A percentile compares a stretch with the other conserved stretches of the same genome.
phyloP scores from a whole-genome alignment of 2,329 filamentous ascomycete genomes.

The Blumeria hordei region DNA sequence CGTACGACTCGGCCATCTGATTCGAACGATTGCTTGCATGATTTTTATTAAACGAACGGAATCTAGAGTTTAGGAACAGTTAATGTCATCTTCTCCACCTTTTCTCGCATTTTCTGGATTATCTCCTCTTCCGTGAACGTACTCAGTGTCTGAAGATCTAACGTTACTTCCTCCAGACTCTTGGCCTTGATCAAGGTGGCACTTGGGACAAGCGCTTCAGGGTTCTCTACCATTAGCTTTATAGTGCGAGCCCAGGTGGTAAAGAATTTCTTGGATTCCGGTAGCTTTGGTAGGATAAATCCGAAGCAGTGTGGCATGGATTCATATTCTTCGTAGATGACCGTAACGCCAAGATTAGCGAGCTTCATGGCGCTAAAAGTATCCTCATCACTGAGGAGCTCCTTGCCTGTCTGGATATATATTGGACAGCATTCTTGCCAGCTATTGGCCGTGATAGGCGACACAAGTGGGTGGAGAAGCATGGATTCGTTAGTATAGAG shows the following conservation, averaged over 20 bases:
- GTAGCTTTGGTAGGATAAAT: slow-evolving; percentile 24
- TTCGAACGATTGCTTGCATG: no score
- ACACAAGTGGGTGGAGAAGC: slow-evolving; percentile 41
- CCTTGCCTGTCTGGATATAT: slow-evolving; percentile 45
- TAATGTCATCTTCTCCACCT: no score
- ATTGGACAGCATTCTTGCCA: slow-evolving; percentile 43
- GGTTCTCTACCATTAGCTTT: slow-evolving; percentile 14
- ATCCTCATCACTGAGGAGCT: slow-evolving; percentile 45
- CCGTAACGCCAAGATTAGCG: slow-evolving; percentile 28
- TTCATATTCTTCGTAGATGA: slow-evolving; percentile 50
- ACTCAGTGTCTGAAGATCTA: slow-evolving; percentile 21
- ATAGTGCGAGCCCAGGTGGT: slow-evolving; percentile 33
- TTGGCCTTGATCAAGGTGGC: slow-evolving; percentile 25
- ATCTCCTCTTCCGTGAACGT: slow-evolving; percentile 22
- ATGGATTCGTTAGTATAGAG: slow-evolving; percentile 30
- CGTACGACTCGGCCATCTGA: no score
- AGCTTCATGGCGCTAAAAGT: slow-evolving; percentile 33
- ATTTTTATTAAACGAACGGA: no score
- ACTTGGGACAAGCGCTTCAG: slow-evolving; percentile 12
- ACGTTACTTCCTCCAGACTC: slow-evolving; percentile 23
- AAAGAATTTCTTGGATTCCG: slow-evolving; percentile 26
- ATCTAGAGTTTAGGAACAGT: no score
- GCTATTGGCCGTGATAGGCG: slow-evolving; percentile 28
- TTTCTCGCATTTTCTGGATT: slow-evolving; percentile 16
- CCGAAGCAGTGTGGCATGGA: slow-evolving; percentile 62